phyloP scores from a whole-genome alignment of 768 basidiomycete species.

The Cystobasidium ongulense region DNA sequence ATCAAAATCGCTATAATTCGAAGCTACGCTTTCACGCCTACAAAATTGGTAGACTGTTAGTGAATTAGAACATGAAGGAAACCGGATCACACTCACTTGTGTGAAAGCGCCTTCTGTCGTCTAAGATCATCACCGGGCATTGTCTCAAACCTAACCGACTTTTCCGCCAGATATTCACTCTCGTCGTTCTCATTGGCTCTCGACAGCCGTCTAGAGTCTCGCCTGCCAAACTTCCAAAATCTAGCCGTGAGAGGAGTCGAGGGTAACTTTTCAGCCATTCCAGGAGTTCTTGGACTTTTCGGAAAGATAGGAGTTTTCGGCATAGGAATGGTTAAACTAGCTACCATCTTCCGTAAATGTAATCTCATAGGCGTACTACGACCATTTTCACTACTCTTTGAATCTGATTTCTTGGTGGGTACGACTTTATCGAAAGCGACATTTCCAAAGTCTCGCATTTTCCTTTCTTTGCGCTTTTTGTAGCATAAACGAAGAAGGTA shows the following conservation, averaged over 20 bases:
- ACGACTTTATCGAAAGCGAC: slow-evolving; percentile 21
- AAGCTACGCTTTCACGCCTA: slow-evolving; percentile 10
- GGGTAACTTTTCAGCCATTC: neutral
- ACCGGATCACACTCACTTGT: neutral
- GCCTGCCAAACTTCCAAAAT: neutral
- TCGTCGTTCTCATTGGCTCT: neutral
- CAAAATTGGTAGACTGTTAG: neutral
- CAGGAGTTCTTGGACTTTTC: neutral
- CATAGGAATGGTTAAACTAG: neutral
- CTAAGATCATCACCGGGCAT: neutral
- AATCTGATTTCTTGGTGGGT: neutral
- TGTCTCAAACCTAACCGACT: neutral
- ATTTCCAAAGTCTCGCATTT: neutral
- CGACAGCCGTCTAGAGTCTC: neutral
- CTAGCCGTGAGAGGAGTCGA: neutral
- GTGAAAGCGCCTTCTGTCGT: neutral
- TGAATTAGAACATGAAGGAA: neutral
- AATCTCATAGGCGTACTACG: neutral
- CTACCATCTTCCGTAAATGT: neutral
- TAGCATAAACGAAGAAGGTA: slow-evolving; percentile 18
- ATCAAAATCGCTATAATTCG: slow-evolving; percentile 13
- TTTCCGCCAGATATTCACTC: neutral
- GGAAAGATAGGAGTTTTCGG: slow-evolving; percentile 18
- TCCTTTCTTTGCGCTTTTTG: neutral
- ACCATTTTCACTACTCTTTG: neutral